Conservation (phyloP, 768 basidiomycete genomes). For the Pisolithus tinctorius region DNA sequence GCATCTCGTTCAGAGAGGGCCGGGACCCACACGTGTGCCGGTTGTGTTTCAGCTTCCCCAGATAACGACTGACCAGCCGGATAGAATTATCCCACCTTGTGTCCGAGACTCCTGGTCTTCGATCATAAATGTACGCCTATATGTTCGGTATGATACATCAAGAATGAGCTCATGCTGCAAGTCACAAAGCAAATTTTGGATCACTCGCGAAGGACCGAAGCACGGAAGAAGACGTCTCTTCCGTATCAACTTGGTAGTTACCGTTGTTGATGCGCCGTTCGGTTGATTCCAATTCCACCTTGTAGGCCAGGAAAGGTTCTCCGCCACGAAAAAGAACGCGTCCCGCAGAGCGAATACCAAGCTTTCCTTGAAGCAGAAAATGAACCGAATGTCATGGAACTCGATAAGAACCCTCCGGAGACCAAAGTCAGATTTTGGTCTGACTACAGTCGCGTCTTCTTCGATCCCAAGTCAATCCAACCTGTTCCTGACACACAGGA, state of each 20-base stretch:
- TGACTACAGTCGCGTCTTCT: conserved; percentile 47
- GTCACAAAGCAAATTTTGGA: conserved; percentile 56
- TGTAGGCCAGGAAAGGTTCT: conserved; percentile 43
- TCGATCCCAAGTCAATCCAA: conserved; percentile 60
- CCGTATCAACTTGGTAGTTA: conserved; percentile 16
- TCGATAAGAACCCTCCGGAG: conserved; percentile 4
- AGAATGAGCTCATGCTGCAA: conserved; percentile 6
- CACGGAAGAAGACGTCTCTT: conserved; percentile 19
- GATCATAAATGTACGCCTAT: conserved; percentile 52
- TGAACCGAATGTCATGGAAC: conserved; percentile 6
- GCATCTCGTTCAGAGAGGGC: conserved; percentile 64
- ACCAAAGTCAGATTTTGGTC: conserved; percentile 42
- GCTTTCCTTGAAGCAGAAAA: conserved; percentile 28
- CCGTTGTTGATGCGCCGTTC: background rate
- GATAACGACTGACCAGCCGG: background rate
- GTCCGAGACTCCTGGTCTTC: conserved; percentile 60
- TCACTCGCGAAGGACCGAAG: conserved; percentile 39
- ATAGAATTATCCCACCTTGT: conserved; percentile 36
- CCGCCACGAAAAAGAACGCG: conserved; percentile 46
- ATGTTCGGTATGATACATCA: conserved; percentile 1
- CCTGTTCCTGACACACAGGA: conserved; percentile 53
- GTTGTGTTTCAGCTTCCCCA: background rate
- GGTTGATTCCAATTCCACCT: conserved; percentile 1
- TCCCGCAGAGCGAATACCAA: conserved; percentile 54
- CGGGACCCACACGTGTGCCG: conserved; percentile 40